phyloP scores from a whole-genome alignment of 208 protist species.

The Leishmania arabica region DNA sequence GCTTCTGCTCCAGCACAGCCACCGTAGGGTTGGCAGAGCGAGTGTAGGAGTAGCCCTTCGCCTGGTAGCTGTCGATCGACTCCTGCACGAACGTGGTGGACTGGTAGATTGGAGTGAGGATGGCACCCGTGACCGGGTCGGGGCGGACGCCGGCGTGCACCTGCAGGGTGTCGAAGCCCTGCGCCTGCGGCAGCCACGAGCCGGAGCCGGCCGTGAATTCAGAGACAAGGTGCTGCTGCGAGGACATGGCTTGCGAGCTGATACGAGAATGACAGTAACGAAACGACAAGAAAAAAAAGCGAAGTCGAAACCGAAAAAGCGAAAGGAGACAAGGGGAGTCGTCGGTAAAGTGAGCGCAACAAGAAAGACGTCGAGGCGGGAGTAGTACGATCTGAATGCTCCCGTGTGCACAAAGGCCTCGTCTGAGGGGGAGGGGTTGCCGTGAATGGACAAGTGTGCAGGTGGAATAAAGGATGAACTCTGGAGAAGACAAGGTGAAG shows the following conservation, averaged over 20 bases:
- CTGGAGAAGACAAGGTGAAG: not conserved
- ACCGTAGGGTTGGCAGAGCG: slow-evolving; percentile 96
- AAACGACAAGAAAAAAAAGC: not conserved
- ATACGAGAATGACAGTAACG: not conserved
- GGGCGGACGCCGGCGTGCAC: slow-evolving; percentile 86
- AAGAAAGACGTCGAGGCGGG: not conserved
- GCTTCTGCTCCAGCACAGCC: slow-evolving; percentile 84
- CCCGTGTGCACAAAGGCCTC: not conserved
- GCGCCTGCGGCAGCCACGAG: slow-evolving; percentile 62
- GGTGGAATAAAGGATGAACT: not conserved
- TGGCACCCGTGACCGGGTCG: slow-evolving; percentile 86
- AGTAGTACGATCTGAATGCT: not conserved
- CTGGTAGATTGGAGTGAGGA: slow-evolving; percentile 90
- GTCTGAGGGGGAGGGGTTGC: not conserved
- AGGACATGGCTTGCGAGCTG: slow-evolving; percentile 44
- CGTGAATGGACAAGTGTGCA: not conserved
- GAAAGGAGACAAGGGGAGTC: not conserved
- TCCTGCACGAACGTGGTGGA: slow-evolving; percentile 91
- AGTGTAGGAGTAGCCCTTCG: slow-evolving; percentile 92
- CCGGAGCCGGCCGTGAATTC: slow-evolving; percentile 63
- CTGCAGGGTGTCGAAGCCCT: slow-evolving; percentile 83
- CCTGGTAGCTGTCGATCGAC: slow-evolving; percentile 83
- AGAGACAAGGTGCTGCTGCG: slow-evolving; percentile 80
- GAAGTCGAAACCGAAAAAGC: slow-evolving; percentile 4
- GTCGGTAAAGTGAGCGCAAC: too few relatives aligned